These are phyloP conservation scores for Septoria linicola DNA, from an alignment of 2,329 filamentous ascomycete species.

Conservation along the genomic window DNA sequence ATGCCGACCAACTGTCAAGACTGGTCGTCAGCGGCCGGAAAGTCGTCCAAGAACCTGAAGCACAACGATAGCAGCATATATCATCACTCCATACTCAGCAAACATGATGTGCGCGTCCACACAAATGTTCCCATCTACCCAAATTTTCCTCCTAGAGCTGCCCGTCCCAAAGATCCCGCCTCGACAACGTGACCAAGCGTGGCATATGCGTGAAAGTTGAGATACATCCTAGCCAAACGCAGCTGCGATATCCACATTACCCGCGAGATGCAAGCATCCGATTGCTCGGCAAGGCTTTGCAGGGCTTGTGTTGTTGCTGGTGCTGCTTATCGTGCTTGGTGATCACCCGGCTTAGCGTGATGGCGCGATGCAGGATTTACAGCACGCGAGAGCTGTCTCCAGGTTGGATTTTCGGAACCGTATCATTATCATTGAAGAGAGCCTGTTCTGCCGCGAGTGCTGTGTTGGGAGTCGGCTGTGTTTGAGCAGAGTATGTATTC, in stretches of 20 bases:
- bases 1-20: slow-evolving; percentile 13
- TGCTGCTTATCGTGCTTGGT: slow-evolving; percentile 6
- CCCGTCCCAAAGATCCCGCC: slow-evolving; percentile 1
- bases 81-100: too few species aligned
- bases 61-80: too few species aligned
- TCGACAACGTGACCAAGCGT: not conserved
- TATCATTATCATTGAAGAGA: too few species aligned
- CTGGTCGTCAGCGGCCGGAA: too few species aligned
- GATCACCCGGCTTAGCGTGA: slow-evolving; percentile 20
- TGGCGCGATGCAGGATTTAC: slow-evolving; percentile 16
- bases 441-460: too few species aligned
- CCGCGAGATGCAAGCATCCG: slow-evolving; percentile 1
- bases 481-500: too few species aligned
- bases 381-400: slow-evolving; percentile 20
- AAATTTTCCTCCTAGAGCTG: too few species aligned
- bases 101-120: slow-evolving; percentile 14
- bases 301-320: slow-evolving; percentile 9
- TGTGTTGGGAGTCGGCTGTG: too few species aligned
- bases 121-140: slow-evolving; percentile 19
- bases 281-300: slow-evolving; percentile 14
- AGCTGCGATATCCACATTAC: too few species aligned
- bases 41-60: too few species aligned
- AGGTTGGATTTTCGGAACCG: too few species aligned
- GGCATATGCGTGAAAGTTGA: not conserved
- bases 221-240: too few species aligned